Base-by-base conservation (phyloP, 2,329 filamentous ascomycete species). In the Cladosporium colombiae region DNA sequence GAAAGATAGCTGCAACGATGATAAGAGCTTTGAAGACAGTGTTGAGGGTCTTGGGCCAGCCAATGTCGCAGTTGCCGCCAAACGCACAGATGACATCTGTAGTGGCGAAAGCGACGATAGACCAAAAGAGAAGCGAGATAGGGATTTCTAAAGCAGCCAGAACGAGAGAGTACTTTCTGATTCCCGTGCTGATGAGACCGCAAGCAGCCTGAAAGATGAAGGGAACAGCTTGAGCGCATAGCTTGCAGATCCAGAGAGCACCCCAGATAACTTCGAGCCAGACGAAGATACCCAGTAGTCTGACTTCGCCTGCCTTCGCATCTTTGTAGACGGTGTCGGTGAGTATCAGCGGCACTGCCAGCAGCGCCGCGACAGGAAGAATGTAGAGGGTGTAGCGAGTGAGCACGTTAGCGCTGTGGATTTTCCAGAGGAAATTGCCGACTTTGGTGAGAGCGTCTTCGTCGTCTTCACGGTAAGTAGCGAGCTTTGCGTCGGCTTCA, bases 251-350 rank as follows among this genome's bases (percentile, higher is more conserved):
- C 89, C 89, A 91, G 13, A 91, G 81, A 10, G 84, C 82, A 46
- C 88, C 77, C 89, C 89, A 91, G 40, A 88, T 82, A 27, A 89
- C 81, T 73, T 90, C 86, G 70, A 91, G 83, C 89, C 89, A 90
- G 57, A 89, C 79, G 71, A 90, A 90, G 57, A 91, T 81, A 58
- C 83, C 77, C 72, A 88, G 86, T 11, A 90, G 80, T 5, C 82
- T 80, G 27, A 77, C 74, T 13, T 71, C 70, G 18, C 73, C 75
- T 37, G 75, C 72, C 37, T 65, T 64, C n/a, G 71, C 70, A 25
- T 75, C 65, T 13, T 62, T 55, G 49, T 74, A 73, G 27, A 74
- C 68, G 3, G 73, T 78, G 21, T 71, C 70, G 46, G 74, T 72
- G 46, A 89, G 79, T 60, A 89, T 79, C 40, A 91, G 80, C 14